Percentiles rank a stretch among this genome's conserved stretches.
phyloP scores from a whole-genome alignment of 2,329 filamentous ascomycete genomes.

The Trichoderma semiorbis region DNA sequence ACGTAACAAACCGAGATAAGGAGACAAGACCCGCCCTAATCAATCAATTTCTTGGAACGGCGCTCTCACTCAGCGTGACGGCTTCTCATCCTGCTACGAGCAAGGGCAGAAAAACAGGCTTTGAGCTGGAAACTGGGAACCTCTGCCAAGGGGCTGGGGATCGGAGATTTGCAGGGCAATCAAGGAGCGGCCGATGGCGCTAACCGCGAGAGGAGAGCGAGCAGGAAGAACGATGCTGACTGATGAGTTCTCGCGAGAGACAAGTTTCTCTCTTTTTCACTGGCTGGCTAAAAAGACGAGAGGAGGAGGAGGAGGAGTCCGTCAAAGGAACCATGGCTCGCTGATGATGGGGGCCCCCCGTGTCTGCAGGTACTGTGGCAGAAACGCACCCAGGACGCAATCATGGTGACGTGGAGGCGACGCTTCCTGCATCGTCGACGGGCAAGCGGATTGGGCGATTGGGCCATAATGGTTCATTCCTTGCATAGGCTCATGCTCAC shows the following conservation, averaged over 20 bases:
- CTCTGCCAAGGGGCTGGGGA: slow-evolving; percentile 14
- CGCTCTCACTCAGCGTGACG: background rate
- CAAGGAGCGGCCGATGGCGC: slow-evolving; percentile 22
- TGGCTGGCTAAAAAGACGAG: background rate
- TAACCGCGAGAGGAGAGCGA: slow-evolving; percentile 15
- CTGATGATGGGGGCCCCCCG: background rate
- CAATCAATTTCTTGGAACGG: slow-evolving; percentile 16
- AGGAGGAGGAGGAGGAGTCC: background rate
- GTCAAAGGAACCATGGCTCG: background rate
- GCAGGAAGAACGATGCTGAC: background rate
- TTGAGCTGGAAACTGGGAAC: background rate
- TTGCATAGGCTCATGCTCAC: background rate
- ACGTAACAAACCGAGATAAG: slow-evolving; percentile 14
- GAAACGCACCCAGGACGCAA: background rate
- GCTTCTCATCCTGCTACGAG: background rate
- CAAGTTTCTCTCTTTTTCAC: background rate
- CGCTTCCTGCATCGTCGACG: background rate
- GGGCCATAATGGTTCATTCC: background rate
- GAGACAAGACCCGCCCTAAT: background rate
- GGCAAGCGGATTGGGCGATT: background rate
- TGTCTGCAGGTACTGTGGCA: slow-evolving; percentile 3
- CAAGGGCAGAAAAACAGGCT: slow-evolving; percentile 7
- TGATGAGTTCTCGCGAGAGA: background rate
- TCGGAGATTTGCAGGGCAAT: slow-evolving; percentile 24
- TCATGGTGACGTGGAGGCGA: slow-evolving; percentile 4